A percentile compares a stretch with the other conserved stretches of the same genome.
Evolutionary conservation across 192 early-diverging fungal species (phyloP).

Genomic region (Physocladia obscura): DNA sequence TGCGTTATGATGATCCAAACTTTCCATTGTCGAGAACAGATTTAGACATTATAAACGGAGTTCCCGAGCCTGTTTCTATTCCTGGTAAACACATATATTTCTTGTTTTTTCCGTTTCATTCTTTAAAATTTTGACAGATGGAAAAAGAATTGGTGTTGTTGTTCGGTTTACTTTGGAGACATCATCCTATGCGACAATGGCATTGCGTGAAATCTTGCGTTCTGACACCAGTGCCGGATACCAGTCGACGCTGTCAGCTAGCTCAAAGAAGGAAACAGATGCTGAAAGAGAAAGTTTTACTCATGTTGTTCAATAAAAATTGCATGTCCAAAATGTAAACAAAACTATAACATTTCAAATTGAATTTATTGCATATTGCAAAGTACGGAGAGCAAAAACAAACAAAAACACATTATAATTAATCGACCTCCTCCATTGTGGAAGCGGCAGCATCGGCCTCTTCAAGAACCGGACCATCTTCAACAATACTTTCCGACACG

Average conservation of each 20-base stretch:
- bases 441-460: slow-evolving; percentile 50
- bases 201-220: slow-evolving; percentile 83
- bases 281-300: neutral
- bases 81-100: slow-evolving; percentile 7
- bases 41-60: slow-evolving; percentile 33
- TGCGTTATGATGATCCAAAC: slow-evolving; percentile 37
- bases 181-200: slow-evolving; percentile 96
- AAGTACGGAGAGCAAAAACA: no score
- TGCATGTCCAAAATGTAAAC: no score
- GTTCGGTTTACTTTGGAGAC: slow-evolving; percentile 75
- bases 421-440: slow-evolving; percentile 68
- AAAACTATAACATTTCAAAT: no score
- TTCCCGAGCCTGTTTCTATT: slow-evolving; percentile 29
- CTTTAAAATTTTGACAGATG: slow-evolving; percentile 50
- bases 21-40: slow-evolving; percentile 35
- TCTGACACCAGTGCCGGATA: slow-evolving; percentile 38
- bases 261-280: slow-evolving; percentile 10
- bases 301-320: no score
- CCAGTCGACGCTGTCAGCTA: slow-evolving; percentile 26
- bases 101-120: neutral
- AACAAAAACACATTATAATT: no score
- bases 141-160: slow-evolving; percentile 70
- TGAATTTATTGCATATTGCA: no score
- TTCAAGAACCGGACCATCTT: slow-evolving; percentile 62
- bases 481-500: slow-evolving; percentile 29